Conservation (phyloP, 192 early-diverging fungal species). For the Linnemannia hyalina region DNA sequence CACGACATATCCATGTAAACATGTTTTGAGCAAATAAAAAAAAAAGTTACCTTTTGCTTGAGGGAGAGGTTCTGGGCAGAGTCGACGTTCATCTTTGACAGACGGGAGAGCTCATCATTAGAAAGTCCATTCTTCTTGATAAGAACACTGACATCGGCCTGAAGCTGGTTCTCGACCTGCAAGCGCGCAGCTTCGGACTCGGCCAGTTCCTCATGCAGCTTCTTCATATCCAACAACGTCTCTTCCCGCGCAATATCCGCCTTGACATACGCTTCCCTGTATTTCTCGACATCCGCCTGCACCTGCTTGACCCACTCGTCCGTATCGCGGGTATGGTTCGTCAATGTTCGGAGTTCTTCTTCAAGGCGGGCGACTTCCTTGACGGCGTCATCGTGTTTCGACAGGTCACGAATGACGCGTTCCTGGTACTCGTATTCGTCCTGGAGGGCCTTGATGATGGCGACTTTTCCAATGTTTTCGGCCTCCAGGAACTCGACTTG, state of each 20-base stretch:
- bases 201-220: slow-evolving; percentile 46
- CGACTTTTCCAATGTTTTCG: slow-evolving; percentile 51
- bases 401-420: slow-evolving; percentile 41
- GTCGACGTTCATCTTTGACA: slow-evolving; percentile 49
- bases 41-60: slow-evolving; percentile 44
- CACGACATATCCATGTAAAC: background rate
- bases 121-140: slow-evolving; percentile 45
- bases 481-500: slow-evolving; percentile 50
- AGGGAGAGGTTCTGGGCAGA: slow-evolving; percentile 47
- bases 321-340: slow-evolving; percentile 27
- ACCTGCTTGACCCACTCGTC: slow-evolving; percentile 52
- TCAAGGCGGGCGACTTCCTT: slow-evolving; percentile 39
- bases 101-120: slow-evolving; percentile 26
- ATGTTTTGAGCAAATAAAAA: background rate
- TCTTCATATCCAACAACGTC: slow-evolving; percentile 54
- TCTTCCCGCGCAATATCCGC: slow-evolving; percentile 45
- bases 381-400: slow-evolving; percentile 46
- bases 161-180: slow-evolving; percentile 42
- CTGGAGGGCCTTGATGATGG: slow-evolving; percentile 41
- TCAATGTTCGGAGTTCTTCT: slow-evolving; percentile 33
- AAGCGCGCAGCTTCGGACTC: slow-evolving; percentile 37
- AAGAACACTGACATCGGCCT: slow-evolving; percentile 34
- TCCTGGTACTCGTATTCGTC: slow-evolving; percentile 54
- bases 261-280: slow-evolving; percentile 47
- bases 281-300: slow-evolving; percentile 42